phyloP scores from a whole-genome alignment of 2,329 filamentous ascomycete genomes.

The Blastomyces silverae region DNA sequence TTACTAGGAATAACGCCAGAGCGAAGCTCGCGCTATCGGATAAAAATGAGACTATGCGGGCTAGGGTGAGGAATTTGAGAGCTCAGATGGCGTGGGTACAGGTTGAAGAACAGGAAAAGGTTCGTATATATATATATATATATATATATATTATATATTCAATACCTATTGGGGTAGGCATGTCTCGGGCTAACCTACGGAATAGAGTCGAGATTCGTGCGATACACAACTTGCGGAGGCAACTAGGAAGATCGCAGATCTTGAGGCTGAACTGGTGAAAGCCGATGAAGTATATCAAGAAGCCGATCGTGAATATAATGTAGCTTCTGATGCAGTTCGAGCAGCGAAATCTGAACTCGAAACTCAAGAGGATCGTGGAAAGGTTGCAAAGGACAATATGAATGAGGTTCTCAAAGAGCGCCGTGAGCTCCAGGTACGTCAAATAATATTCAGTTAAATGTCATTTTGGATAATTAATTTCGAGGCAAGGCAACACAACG shows the following conservation, averaged over 20 bases:
- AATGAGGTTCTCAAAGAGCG: slow-evolving; percentile 51
- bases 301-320: slow-evolving; percentile 34
- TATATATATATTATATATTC: background rate
- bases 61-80: slow-evolving; percentile 53
- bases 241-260: slow-evolving; percentile 46
- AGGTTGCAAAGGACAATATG: slow-evolving; percentile 46
- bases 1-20: slow-evolving; percentile 54
- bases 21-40: slow-evolving; percentile 59
- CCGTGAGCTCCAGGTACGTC: slow-evolving; percentile 45
- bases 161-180: slow-evolving; percentile 1
- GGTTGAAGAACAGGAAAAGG: slow-evolving; percentile 66
- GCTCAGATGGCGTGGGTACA: slow-evolving; percentile 80
- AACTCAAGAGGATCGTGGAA: slow-evolving; percentile 43
- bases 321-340: slow-evolving; percentile 39
- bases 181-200: slow-evolving; percentile 17
- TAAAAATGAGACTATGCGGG: slow-evolving; percentile 59
- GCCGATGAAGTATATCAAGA: slow-evolving; percentile 46
- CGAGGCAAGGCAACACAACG: slow-evolving; percentile 56
- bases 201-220: slow-evolving; percentile 33
- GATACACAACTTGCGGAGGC: slow-evolving; percentile 32
- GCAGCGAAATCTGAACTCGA: slow-evolving; percentile 42
- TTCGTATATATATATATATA: slow-evolving; percentile 21
- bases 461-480: slow-evolving; percentile 7
- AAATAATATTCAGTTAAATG: slow-evolving; percentile 1
- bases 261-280: slow-evolving; percentile 38